Percentiles rank a stretch among this genome's conserved stretches.
Conservation (phyloP, 352 stramenopile species). For the Aphanomyces invadans region DNA sequence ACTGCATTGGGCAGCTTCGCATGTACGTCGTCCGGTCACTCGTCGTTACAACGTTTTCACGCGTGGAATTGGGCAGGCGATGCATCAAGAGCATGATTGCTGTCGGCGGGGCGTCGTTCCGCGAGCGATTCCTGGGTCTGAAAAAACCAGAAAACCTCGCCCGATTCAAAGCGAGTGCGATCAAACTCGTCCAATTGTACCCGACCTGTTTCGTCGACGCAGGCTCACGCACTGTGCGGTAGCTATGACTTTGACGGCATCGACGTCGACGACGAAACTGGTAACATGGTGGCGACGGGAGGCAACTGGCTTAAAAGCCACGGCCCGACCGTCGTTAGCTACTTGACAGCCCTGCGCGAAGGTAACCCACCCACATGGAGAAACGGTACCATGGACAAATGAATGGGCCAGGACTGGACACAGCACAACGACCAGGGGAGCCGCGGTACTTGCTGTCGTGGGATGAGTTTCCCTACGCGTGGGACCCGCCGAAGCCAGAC, state of each 20-base stretch:
- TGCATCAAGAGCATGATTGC: constrained; percentile 12
- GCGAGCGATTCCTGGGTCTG: not conserved
- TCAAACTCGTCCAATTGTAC: constrained; percentile 2
- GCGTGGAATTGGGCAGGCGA: not conserved
- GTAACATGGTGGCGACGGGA: not conserved
- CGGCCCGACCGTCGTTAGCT: not conserved
- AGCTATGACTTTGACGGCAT: constrained; percentile 16
- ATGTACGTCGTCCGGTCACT: not conserved
- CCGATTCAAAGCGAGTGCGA: not conserved
- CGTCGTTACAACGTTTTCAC: not conserved
- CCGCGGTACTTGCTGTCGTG: constrained; percentile 16
- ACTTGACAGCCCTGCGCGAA: not conserved
- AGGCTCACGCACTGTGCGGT: not conserved
- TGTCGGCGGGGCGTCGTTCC: not conserved
- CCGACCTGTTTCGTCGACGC: not conserved
- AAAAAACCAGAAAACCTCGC: not conserved
- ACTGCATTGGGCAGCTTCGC: constrained; percentile 6
- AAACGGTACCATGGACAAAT: not conserved
- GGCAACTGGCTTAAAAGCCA: not conserved
- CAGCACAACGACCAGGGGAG: not conserved
- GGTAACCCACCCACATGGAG: too few species aligned
- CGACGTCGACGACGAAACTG: constrained; percentile 9
- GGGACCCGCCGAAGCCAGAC: not conserved
- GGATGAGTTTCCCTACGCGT: constrained; percentile 5
- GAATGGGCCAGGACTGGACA: not conserved